A percentile compares a stretch with the other conserved stretches of the same genome.
These are phyloP conservation scores for Priceomyces castillae DNA, from an alignment of 805 yeast species.

Conservation along the genomic window DNA sequence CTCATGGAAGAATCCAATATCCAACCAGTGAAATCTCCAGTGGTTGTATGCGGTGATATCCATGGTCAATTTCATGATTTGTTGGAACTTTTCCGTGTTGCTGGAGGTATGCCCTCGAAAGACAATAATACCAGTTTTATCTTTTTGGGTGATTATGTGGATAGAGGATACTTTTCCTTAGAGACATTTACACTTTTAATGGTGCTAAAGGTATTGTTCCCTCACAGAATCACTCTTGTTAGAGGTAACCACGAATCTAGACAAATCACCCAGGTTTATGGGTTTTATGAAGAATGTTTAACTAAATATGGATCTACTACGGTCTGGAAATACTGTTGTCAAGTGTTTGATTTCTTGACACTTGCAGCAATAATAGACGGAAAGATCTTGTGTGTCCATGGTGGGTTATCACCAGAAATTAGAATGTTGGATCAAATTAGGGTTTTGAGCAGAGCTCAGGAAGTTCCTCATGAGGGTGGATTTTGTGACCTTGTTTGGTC, in stretches of 20 bases:
- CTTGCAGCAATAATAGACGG: slow-evolving; percentile 96
- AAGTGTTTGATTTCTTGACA: slow-evolving; percentile 90
- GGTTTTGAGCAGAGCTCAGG: slow-evolving; percentile 93
- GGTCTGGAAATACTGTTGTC: slow-evolving; percentile 96
- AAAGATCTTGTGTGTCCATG: slow-evolving; percentile 91
- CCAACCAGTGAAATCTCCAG: slow-evolving; percentile 91
- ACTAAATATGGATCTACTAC: slow-evolving; percentile 92
- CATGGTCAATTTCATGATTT: slow-evolving; percentile 98
- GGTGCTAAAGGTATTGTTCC: slow-evolving; percentile 89
- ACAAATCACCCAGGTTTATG: slow-evolving; percentile 98
- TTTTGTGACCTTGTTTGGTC: slow-evolving; percentile 97
- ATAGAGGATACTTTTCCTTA: slow-evolving; percentile 92
- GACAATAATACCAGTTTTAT: slow-evolving; percentile 64
- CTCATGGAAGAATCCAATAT: slow-evolving; percentile 95
- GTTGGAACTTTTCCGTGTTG: slow-evolving; percentile 80
- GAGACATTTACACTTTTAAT: slow-evolving; percentile 92
- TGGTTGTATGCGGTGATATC: slow-evolving; percentile 94
- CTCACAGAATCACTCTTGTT: slow-evolving; percentile 81
- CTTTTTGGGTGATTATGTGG: slow-evolving; percentile 94
- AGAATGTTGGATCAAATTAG: slow-evolving; percentile 96
- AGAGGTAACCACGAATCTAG: slow-evolving; percentile 98
- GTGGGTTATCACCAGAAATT: slow-evolving; percentile 95
- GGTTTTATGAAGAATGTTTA: slow-evolving; percentile 93
- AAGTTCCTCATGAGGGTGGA: slow-evolving; percentile 98
- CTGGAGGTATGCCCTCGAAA: slow-evolving; percentile 89